Evolutionary conservation across 352 stramenopile species (phyloP).

Genomic region (Pythium coloratum): DNA sequence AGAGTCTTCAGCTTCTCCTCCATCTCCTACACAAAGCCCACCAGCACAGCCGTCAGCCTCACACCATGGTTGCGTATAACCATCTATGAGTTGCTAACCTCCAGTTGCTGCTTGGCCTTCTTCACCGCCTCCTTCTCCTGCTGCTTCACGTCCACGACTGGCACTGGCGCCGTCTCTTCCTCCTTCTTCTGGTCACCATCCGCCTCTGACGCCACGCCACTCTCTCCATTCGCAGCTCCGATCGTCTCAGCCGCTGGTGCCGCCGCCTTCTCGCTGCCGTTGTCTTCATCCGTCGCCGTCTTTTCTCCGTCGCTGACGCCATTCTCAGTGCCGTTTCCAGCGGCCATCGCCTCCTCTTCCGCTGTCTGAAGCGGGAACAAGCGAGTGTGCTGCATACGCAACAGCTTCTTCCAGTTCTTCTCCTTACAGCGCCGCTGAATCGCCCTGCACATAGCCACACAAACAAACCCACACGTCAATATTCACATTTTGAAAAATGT

Average conservation of each 20-base stretch:
- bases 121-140: slow-evolving; percentile 15
- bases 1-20: slow-evolving; percentile 47
- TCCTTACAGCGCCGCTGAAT: slow-evolving; percentile 69
- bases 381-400: slow-evolving; percentile 47
- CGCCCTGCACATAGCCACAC: slow-evolving; percentile 29
- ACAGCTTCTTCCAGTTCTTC: slow-evolving; percentile 84
- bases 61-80: too few species aligned
- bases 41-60: too few species aligned
- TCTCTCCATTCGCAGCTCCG: neutral
- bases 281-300: neutral
- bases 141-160: neutral
- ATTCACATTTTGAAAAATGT: neutral
- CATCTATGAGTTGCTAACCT: too few species aligned
- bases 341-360: slow-evolving; percentile 5
- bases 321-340: neutral
- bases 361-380: slow-evolving; percentile 13
- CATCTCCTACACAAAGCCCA: slow-evolving; percentile 51
- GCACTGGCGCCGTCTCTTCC: neutral
- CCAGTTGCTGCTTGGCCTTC: slow-evolving; percentile 24
- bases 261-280: neutral
- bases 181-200: slow-evolving; percentile 2
- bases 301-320: slow-evolving; percentile 6
- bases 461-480: too few species aligned
- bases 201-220: neutral
- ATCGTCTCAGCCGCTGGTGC: neutral